phyloP scores from a whole-genome alignment of 2,329 filamentous ascomycete genomes.

The Annulohypoxylon truncatum region DNA sequence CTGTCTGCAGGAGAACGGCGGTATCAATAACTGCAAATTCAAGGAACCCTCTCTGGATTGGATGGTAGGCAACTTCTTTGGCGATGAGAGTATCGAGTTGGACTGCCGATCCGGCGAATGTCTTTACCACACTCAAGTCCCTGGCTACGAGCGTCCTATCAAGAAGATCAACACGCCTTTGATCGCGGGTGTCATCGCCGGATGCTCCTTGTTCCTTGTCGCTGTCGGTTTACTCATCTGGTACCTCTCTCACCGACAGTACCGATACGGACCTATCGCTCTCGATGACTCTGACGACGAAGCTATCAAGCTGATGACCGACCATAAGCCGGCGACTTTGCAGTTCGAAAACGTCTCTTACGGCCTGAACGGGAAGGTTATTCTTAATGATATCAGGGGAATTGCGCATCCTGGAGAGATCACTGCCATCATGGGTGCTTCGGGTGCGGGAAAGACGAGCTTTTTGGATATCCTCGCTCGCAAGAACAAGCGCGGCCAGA shows the following conservation, averaged over 20 bases:
- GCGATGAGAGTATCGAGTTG: conserved; percentile 88
- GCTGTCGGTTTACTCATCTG: conserved; percentile 84
- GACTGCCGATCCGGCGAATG: conserved; percentile 90
- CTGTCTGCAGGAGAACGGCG: conserved; percentile 74
- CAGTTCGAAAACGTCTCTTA: conserved; percentile 92
- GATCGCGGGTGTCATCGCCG: conserved; percentile 93
- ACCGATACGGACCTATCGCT: conserved; percentile 77
- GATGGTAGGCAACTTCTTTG: conserved; percentile 88
- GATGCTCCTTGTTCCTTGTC: conserved; percentile 87
- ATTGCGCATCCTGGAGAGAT: conserved; percentile 95
- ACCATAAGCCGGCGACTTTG: conserved; percentile 90
- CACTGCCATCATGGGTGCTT: conserved; percentile 97
- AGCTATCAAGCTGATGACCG: conserved; percentile 83
- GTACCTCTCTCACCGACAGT: conserved; percentile 84
- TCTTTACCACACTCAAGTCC: conserved; percentile 90
- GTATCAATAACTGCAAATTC: conserved; percentile 78
- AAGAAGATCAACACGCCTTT: conserved; percentile 97
- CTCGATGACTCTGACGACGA: conserved; percentile 94
- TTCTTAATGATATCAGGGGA: conserved; percentile 82
- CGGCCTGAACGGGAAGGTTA: conserved; percentile 85
- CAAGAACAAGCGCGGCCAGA: conserved; percentile 91
- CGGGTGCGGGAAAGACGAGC: conserved; percentile 95
- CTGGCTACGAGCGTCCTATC: conserved; percentile 87
- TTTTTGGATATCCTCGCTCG: conserved; percentile 95
- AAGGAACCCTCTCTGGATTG: conserved; percentile 93